Evolutionary conservation across 805 yeast species (phyloP).

Genomic region (Kuraishia cidri): DNA sequence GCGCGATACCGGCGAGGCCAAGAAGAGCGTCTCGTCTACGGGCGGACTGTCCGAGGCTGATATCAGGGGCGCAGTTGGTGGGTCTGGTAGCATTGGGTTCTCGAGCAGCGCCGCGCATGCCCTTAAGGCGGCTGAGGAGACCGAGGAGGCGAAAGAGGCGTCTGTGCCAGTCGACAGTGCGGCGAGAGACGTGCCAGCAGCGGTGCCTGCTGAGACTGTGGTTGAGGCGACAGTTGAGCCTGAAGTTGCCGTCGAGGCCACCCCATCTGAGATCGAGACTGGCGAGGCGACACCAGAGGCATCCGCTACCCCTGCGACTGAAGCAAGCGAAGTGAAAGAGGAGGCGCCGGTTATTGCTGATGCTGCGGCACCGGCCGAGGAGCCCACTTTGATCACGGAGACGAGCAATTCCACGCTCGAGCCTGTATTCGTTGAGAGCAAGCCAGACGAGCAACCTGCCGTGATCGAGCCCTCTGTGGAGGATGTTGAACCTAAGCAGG

Average conservation of each 20-base stretch:
- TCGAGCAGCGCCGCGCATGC: conserved; percentile 5
- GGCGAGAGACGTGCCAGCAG: conserved; percentile 1
- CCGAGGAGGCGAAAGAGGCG: conserved; percentile 3
- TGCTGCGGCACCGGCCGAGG: no score
- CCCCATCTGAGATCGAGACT: not conserved
- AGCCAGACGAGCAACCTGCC: no score
- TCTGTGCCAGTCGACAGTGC: not conserved
- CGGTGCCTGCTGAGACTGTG: not conserved
- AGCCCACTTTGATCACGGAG: no score
- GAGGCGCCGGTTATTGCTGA: no score
- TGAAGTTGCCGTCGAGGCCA: not conserved
- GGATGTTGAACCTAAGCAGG: not conserved
- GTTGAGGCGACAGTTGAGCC: not conserved
- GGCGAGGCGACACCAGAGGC: not conserved
- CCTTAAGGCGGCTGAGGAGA: conserved; percentile 5
- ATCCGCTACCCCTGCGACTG: not conserved
- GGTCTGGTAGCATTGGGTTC: conserved; percentile 3
- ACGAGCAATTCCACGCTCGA: no score
- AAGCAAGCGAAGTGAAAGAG: no score
- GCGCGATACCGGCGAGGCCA: conserved; percentile 6
- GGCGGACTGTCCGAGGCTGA: conserved; percentile 25
- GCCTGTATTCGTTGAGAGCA: no score
- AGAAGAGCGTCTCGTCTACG: conserved; percentile 5
- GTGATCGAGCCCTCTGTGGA: no score
- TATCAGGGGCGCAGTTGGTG: conserved; percentile 6